Percentiles rank a stretch among this genome's conserved stretches.
These are phyloP conservation scores for Themeda triandra DNA, from an alignment of 176 grass and related monocot species.

Conservation along the genomic window DNA sequence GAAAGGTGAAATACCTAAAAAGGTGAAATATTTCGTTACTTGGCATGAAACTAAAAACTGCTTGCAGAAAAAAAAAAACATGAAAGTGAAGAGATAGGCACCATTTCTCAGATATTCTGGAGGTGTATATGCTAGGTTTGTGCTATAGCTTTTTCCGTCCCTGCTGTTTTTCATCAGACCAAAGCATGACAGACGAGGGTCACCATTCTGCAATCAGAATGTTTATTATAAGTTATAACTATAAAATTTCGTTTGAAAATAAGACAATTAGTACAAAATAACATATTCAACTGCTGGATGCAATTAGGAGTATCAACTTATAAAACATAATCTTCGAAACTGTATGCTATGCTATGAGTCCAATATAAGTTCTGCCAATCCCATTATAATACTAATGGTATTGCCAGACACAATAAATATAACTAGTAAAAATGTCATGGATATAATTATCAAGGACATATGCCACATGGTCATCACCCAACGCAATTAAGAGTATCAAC, in stretches of 20 bases:
- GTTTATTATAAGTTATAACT: conserved; percentile 1
- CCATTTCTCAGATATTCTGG: conserved; percentile 95
- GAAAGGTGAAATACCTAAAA: neutral
- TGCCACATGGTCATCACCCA: neutral
- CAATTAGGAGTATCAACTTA: neutral
- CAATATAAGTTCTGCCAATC: neutral
- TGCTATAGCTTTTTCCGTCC: conserved; percentile 90
- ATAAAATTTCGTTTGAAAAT: neutral
- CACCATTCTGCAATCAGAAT: conserved; percentile 58
- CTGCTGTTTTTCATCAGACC: conserved; percentile 95
- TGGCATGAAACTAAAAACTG: neutral
- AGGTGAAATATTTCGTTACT: neutral
- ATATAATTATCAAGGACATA: neutral
- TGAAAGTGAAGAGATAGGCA: conserved; percentile 31
- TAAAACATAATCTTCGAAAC: neutral
- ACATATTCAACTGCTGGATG: neutral
- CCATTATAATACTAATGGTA: neutral
- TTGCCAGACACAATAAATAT: neutral
- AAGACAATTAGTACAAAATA: conserved; percentile 2
- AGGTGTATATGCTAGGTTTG: conserved; percentile 88
- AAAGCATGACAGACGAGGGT: conserved; percentile 77
- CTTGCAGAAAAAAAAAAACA: neutral
- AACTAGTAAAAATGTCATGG: neutral
- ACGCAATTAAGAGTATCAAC: neutral
- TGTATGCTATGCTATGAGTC: neutral